Percentiles rank a stretch among this genome's conserved stretches.
Conservation (phyloP, 352 stramenopile species). For the Phytophthora sp. region DNA sequence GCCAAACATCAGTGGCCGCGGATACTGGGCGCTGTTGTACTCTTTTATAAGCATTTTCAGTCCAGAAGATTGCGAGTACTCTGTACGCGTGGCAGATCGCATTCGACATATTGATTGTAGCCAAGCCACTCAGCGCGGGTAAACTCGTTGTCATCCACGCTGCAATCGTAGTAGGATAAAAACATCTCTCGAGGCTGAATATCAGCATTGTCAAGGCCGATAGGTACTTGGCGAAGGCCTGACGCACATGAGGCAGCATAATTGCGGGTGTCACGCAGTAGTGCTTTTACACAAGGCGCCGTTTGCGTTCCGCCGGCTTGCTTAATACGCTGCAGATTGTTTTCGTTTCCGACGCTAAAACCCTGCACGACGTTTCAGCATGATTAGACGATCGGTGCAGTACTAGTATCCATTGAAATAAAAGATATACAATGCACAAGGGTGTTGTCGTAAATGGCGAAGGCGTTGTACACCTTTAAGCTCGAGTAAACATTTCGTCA, state of each 20-base stretch:
- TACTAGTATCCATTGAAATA: too few relatives aligned
- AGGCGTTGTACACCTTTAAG: slow-evolving; percentile 61
- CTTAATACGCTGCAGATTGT: slow-evolving; percentile 39
- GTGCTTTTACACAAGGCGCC: slow-evolving; percentile 63
- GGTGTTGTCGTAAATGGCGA: slow-evolving; percentile 69
- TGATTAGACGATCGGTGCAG: too few relatives aligned
- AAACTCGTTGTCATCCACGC: slow-evolving; percentile 48
- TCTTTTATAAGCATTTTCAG: slow-evolving; percentile 69
- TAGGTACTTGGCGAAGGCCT: slow-evolving; percentile 56
- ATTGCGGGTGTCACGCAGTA: slow-evolving; percentile 50
- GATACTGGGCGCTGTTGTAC: slow-evolving; percentile 51
- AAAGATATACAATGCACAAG: too few relatives aligned
- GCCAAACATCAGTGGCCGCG: slow-evolving; percentile 72
- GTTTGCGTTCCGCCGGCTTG: slow-evolving; percentile 20
- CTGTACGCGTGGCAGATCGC: slow-evolving; percentile 53
- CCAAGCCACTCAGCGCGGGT: slow-evolving; percentile 60
- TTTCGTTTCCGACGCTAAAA: slow-evolving; percentile 66
- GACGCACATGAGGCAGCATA: slow-evolving; percentile 48
- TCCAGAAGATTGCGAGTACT: slow-evolving; percentile 62
- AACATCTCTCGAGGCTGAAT: slow-evolving; percentile 54
- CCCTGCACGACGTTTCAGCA: too few relatives aligned
- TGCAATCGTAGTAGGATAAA: slow-evolving; percentile 75
- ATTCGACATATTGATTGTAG: slow-evolving; percentile 77
- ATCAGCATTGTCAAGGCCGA: slow-evolving; percentile 71
- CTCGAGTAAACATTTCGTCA: slow-evolving; percentile 46